Percentiles rank a stretch among this genome's conserved stretches.
phyloP scores from a whole-genome alignment of 768 basidiomycete species.

The Russula sp. region DNA sequence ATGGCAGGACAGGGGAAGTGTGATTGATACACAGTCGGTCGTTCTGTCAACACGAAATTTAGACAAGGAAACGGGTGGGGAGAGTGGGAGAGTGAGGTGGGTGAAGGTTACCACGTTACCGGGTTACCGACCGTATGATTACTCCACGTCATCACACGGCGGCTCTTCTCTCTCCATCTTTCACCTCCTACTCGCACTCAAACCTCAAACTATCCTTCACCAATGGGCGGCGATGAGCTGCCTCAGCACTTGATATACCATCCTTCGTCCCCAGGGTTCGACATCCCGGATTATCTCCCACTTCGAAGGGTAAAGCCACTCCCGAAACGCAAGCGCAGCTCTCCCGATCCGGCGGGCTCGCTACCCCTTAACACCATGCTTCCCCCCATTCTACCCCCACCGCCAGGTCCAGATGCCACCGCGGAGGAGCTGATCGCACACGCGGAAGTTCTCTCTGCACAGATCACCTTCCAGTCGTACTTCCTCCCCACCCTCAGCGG shows the following conservation, averaged over 20 bases:
- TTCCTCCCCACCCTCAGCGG: conserved; percentile 50
- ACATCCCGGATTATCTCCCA: conserved; percentile 54
- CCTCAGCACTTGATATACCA: conserved; percentile 11
- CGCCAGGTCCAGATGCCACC: conserved; percentile 39
- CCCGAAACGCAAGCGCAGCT: conserved; percentile 65
- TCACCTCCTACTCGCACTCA: background rate
- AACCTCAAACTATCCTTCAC: background rate
- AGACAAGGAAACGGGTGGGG: background rate
- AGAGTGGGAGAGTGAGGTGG: conserved; percentile 5
- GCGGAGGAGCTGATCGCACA: conserved; percentile 53
- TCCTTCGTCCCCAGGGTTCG: conserved; percentile 33
- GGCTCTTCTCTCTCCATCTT: background rate
- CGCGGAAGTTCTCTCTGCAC: conserved; percentile 49
- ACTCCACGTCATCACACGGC: conserved; percentile 18
- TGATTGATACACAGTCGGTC: too few species aligned
- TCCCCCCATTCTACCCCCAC: conserved; percentile 26
- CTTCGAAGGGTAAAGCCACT: conserved; percentile 68
- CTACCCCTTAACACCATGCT: conserved; percentile 18
- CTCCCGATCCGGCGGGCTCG: conserved; percentile 17
- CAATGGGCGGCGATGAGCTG: conserved; percentile 15
- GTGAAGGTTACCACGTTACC: background rate
- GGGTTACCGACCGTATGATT: background rate
- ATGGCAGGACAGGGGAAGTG: too few species aligned
- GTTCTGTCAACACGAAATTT: background rate
- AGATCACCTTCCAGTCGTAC: conserved; percentile 55